Percentiles rank a stretch among this genome's conserved stretches.
Evolutionary conservation across 2,329 filamentous ascomycete species (phyloP).

Genomic region (Xylariomycetidae sp.): DNA sequence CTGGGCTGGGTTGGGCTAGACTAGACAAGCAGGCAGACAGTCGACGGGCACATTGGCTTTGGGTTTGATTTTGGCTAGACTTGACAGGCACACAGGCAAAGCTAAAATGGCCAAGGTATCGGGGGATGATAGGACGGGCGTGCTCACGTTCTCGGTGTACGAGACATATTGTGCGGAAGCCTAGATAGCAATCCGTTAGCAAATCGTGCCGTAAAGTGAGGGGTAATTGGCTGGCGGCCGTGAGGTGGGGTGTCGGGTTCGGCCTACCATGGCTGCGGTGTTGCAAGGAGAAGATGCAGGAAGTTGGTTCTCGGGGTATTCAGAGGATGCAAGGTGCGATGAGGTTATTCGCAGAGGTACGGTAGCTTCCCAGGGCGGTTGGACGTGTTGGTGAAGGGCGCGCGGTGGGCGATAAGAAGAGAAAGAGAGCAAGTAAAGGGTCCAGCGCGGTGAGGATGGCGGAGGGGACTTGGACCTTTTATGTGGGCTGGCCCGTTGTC

Average conservation of each 20-base stretch:
- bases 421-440: neutral
- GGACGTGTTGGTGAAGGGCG: neutral
- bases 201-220: conserved; percentile 27
- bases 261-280: conserved; percentile 26
- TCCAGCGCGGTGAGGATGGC: neutral
- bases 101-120: too few species aligned
- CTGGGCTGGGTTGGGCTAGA: too few species aligned
- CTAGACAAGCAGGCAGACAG: too few species aligned
- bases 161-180: conserved; percentile 32
- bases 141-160: conserved; percentile 29
- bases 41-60: too few species aligned
- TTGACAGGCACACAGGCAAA: too few species aligned
- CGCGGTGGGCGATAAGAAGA: neutral
- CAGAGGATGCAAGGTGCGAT: neutral
- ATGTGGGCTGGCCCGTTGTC: conserved; percentile 1
- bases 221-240: conserved; percentile 24
- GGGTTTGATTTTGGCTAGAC: too few species aligned
- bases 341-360: neutral
- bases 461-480: conserved; percentile 4
- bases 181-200: conserved; percentile 28
- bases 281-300: conserved; percentile 8
- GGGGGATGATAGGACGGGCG: too few species aligned
- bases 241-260: conserved; percentile 20
- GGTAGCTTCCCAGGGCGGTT: neutral
- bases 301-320: conserved; percentile 7